These are phyloP conservation scores for Setaria italica DNA, from an alignment of 202 grass and related monocot species.

Conservation along the genomic window DNA sequence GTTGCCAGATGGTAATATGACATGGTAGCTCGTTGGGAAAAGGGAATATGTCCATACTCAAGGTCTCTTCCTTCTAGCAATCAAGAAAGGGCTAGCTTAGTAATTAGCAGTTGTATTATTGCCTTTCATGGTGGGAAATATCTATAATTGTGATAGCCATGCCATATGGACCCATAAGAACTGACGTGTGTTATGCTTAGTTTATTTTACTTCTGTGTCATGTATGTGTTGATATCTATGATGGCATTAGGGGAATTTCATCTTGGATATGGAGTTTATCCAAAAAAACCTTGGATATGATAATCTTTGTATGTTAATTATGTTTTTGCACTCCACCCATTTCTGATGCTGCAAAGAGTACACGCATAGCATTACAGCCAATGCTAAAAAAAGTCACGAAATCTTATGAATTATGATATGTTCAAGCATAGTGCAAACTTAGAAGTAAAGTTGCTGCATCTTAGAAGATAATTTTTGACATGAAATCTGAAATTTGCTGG, in stretches of 20 bases:
- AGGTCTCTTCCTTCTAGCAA: background rate
- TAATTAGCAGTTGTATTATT: background rate
- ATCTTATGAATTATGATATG: background rate
- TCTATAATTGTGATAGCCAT: constrained; percentile 11
- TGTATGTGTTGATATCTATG: background rate
- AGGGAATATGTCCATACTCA: constrained; percentile 8
- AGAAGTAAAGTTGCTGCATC: background rate
- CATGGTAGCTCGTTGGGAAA: background rate
- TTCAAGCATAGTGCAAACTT: constrained; percentile 1
- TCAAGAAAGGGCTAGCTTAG: background rate
- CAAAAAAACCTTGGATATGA: background rate
- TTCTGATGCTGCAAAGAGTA: background rate
- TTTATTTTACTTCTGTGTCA: background rate
- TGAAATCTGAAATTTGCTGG: background rate
- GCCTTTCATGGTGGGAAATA: background rate
- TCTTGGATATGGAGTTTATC: no score
- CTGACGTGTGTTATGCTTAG: background rate
- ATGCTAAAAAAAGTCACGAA: background rate
- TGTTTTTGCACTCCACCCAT: background rate
- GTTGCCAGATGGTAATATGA: constrained; percentile 26
- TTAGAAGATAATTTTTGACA: background rate
- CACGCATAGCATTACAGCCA: background rate
- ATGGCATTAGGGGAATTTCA: constrained; percentile 2
- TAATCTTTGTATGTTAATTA: background rate
- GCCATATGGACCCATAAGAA: constrained; percentile 13